phyloP scores from a whole-genome alignment of 2,329 filamentous ascomycete species.

The Monilinia vaccinii-corymbosi region DNA sequence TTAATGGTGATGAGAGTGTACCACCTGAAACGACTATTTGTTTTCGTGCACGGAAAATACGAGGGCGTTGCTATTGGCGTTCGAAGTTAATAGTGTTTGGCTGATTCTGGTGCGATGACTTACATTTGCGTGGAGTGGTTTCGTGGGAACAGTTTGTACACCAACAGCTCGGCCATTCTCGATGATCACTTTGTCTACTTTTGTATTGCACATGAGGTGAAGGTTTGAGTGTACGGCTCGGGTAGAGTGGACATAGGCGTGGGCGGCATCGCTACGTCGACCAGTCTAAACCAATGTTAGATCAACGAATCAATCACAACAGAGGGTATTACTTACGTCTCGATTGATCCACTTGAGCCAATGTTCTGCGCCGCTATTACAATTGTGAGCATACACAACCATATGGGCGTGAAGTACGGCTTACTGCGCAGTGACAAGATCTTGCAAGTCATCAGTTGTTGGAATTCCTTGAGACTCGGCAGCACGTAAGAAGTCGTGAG shows the following conservation, averaged over 20 bases:
- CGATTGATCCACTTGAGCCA: conserved; percentile 84
- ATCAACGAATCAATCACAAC: neutral
- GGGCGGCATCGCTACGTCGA: conserved; percentile 66
- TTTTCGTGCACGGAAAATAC: conserved; percentile 29
- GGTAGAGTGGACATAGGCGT: conserved; percentile 70
- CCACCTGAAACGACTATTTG: conserved; percentile 40
- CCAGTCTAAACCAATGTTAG: conserved; percentile 41
- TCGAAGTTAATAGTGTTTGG: conserved; percentile 19
- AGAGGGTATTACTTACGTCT: conserved; percentile 34
- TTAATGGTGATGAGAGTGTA: conserved; percentile 30
- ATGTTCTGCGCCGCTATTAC: conserved; percentile 57
- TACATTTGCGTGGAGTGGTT: conserved; percentile 50
- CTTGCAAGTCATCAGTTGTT: conserved; percentile 66
- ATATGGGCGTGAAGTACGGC: neutral
- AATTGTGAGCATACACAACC: neutral
- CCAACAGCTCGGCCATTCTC: conserved; percentile 56
- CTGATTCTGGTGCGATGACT: conserved; percentile 8
- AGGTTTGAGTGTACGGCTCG: conserved; percentile 54
- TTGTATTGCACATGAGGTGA: conserved; percentile 48
- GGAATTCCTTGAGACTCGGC: conserved; percentile 67
- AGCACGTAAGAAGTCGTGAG: conserved; percentile 69
- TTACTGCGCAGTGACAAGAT: conserved; percentile 51
- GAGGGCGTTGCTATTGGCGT: conserved; percentile 25
- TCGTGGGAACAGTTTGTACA: conserved; percentile 61
- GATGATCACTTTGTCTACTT: conserved; percentile 47